Conservation (phyloP, 306 rosid species). For the Prinsepia uniflora region DNA sequence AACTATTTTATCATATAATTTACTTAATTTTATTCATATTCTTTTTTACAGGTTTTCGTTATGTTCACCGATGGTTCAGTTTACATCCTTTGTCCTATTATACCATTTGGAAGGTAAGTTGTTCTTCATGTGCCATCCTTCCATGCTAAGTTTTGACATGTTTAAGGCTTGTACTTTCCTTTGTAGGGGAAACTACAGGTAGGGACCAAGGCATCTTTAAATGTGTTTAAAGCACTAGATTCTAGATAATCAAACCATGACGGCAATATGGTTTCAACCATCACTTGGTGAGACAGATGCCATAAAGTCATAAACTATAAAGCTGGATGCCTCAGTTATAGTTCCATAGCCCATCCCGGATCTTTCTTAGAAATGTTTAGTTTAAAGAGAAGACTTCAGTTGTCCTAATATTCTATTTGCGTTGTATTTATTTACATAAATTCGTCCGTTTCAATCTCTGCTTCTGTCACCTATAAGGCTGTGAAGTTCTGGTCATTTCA, state of each 20-base stretch:
- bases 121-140: conserved; percentile 8
- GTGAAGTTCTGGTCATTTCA: background rate
- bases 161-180: background rate
- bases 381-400: conserved; percentile 1
- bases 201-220: background rate
- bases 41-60: conserved; percentile 70
- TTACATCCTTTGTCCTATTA: conserved; percentile 81
- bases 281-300: background rate
- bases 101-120: conserved; percentile 92
- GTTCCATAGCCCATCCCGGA: background rate
- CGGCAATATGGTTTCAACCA: background rate
- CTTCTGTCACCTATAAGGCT: background rate
- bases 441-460: background rate
- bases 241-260: background rate
- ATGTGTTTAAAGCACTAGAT: conserved; percentile 3
- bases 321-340: conserved; percentile 7
- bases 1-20: conserved; percentile 11
- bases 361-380: background rate
- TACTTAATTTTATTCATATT: conserved; percentile 2
- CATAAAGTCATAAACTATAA: background rate
- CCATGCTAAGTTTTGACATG: background rate
- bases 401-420: background rate
- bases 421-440: background rate
- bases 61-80: conserved; percentile 76
- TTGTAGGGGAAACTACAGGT: background rate